Base-by-base conservation (phyloP, 2,329 filamentous ascomycete genomes). In the Phialemonium atrogriseum region DNA sequence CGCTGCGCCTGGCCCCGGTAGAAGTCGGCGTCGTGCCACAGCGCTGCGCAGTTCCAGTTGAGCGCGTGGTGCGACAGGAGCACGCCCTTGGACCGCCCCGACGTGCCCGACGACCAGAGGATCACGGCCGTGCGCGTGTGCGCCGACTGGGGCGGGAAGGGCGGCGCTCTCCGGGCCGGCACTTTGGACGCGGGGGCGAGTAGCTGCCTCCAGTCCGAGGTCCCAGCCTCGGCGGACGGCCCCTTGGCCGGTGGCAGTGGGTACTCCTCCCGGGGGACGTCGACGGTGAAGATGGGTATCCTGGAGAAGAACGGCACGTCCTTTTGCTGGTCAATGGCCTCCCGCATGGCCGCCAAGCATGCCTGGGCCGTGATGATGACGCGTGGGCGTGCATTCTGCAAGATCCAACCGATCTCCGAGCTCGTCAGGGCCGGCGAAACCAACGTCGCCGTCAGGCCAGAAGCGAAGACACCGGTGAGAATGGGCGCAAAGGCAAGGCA, bases 81-180 rank as follows among this genome's bases (percentile, higher is more conserved):
- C 2, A 86, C 82, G 22, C 82, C 82, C 50, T 87, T 87, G 10
- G 82, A 80, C 0, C 80, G 63, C 2, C 83, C 83, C 0, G 83
- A 87, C 0, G 78, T 84, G 10, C 81, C 70, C 1, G 69, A 76
- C 0, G 59, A 63, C 60, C 60, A 64, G 31, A 64, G 51, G 28
- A 64, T 59, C 2, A 63, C 44, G 24, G 59, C 60, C 3, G 73
- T 79, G 49, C 84, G 84, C 43, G 79, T 78, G 30, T 80, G 56
- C 3, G 68, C 66, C 20, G 70, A 56, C 3, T 64, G 62, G 10
- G 55, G 55, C 17, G 58, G 47, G 36, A 69, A 61, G 9, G 59
- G 52, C 2, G 51, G 49, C 1, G 52, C 56, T 12, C 43, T 53
- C 17, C 58, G 49, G 12, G 65, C 60, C 68, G 69, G 78, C n/a